A percentile compares a stretch with the other conserved stretches of the same genome.
These are phyloP conservation scores for Logfia minima DNA, from an alignment of 129 eudicot genomes.

Conservation along the genomic window DNA sequence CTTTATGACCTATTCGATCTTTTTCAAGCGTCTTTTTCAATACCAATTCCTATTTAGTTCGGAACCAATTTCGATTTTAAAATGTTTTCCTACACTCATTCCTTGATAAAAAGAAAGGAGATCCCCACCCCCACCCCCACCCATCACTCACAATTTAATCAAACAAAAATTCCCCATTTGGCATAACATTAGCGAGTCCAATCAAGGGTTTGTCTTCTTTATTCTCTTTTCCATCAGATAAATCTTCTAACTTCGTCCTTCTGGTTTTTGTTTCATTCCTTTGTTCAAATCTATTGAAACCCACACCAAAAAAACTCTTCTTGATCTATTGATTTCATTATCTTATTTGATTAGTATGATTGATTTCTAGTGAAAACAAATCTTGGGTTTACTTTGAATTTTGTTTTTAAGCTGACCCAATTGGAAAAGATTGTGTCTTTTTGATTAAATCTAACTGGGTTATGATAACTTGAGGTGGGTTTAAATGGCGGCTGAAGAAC, in stretches of 20 bases:
- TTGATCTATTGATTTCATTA: neutral
- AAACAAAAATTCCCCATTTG: slow-evolving; percentile 16
- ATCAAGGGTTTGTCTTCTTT: slow-evolving; percentile 11
- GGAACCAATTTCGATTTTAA: too few relatives aligned
- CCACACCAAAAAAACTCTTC: neutral
- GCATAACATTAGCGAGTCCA: neutral
- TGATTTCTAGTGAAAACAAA: neutral
- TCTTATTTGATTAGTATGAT: neutral
- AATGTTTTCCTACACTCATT: too few relatives aligned
- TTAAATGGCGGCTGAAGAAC: slow-evolving; percentile 47
- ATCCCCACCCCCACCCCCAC: neutral
- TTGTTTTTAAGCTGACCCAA: slow-evolving; percentile 14
- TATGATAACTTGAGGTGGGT: slow-evolving; percentile 11
- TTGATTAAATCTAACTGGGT: slow-evolving; percentile 6
- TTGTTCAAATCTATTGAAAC: slow-evolving; percentile 7
- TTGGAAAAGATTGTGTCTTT: slow-evolving; percentile 9
- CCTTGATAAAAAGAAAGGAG: neutral
- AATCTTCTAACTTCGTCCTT: neutral
- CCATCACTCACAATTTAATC: slow-evolving; percentile 3
- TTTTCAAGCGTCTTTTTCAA: too few relatives aligned
- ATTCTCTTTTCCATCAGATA: neutral
- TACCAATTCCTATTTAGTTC: too few relatives aligned
- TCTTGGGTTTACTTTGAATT: slow-evolving; percentile 2
- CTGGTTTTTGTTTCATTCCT: slow-evolving; percentile 5
- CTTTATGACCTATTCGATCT: too few relatives aligned